Percentiles rank a stretch among this genome's conserved stretches.
Conservation (phyloP, 2,329 filamentous ascomycete genomes). For the Colletotrichum euphorbiae region DNA sequence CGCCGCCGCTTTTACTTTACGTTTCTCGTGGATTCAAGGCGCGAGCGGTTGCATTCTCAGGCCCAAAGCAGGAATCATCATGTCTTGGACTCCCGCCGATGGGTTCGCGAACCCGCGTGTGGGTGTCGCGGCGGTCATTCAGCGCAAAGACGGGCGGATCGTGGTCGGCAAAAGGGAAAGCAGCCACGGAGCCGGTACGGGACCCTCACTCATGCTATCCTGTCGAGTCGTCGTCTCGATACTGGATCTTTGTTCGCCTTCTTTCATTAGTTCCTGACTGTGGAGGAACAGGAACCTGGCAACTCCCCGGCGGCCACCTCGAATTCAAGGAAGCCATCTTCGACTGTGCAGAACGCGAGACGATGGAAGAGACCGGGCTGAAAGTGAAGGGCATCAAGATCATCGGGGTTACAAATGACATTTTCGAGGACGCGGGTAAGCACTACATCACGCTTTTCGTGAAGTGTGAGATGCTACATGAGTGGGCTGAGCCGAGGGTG, state of each 20-base stretch:
- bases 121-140: conserved; percentile 62
- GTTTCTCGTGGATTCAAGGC: no score
- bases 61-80: neutral
- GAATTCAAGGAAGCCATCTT: conserved; percentile 74
- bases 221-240: neutral
- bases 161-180: conserved; percentile 61
- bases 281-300: conserved; percentile 64
- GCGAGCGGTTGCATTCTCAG: no score
- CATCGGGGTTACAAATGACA: conserved; percentile 73
- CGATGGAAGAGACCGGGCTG: conserved; percentile 77
- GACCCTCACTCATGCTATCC: no score
- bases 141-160: conserved; percentile 55
- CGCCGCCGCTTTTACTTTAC: no score
- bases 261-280: neutral
- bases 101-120: conserved; percentile 52
- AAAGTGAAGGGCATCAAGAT: conserved; percentile 63
- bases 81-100: neutral
- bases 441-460: conserved; percentile 84
- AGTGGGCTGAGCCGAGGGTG: conserved; percentile 64
- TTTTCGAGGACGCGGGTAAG: conserved; percentile 69
- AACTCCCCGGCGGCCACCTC: conserved; percentile 80
- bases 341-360: conserved; percentile 74
- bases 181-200: conserved; percentile 60
- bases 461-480: conserved; percentile 60
- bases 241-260: rapidly evolving